Evolutionary conservation across 345 rosid species (phyloP), one percentile per base, ranked within the genome.

Genomic region (Anacardium occidentale): DNA sequence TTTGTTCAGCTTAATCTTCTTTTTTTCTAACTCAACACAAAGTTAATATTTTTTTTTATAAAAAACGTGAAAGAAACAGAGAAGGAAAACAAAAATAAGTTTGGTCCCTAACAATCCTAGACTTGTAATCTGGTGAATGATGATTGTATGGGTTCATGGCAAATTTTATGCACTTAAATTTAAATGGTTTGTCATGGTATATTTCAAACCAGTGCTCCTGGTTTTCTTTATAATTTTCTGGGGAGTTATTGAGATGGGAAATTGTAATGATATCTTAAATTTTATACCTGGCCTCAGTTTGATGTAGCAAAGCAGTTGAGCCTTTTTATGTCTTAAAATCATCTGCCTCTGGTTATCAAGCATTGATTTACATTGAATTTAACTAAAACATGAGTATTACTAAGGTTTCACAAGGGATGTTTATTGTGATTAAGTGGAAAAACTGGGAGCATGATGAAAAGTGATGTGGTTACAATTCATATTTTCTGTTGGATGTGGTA

Each of bases 301-400:
- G 42, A 37, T 64, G 55, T 47, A 64, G 32, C 55, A 45, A 64
- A 47, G 54, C 15, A 47, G 21, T 64, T 45, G 55, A 64, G 54
- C 65, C 17, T 62, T 62, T 37, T 18, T 14, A 37, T 62, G 47
- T 18, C 15, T 17, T 17, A 32, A 62, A 61, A 37, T 37, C 15
- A 29, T 48, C 58, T 66, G 57, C 58, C 32, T 1, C 32, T 29
- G 32, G 32, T 29, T 29, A 29, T 66, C 24, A 9, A 26, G 32
- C 10, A 24, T 22, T 50, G 40, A 25, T 7, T 26, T 1, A 50
- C 25, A 20, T 48, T 50, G 42, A 25, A 25, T 15, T 24, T 66
- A 10, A 1, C 21, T 50, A 22, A 64, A 63, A 40, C 22, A 20
- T 42, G 29, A 62, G 50, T 24, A 63, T 21, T 21, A 20, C 32